Percentiles rank a stretch among this genome's conserved stretches.
Evolutionary conservation across 495 filamentous ascomycete genomes (phyloP).

Genomic region (Podospora fimiseda): DNA sequence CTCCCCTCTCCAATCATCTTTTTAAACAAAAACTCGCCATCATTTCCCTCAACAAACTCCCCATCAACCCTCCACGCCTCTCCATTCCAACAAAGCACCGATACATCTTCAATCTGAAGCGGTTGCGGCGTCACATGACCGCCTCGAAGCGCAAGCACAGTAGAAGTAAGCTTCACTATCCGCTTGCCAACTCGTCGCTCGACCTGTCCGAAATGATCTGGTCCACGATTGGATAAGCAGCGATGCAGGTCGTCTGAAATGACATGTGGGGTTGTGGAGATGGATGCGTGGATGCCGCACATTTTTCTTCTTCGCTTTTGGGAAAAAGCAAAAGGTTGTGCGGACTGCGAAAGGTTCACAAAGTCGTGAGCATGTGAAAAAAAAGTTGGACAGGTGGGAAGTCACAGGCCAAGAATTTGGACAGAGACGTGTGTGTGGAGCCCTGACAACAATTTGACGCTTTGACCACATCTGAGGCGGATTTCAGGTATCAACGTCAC

Average conservation of each 20-base stretch:
- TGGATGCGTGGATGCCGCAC: conserved; percentile 43
- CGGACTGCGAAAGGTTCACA: too few relatives aligned
- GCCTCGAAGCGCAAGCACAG: conserved; percentile 80
- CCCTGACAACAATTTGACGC: too few relatives aligned
- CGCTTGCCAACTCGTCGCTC: conserved; percentile 21
- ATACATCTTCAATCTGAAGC: conserved; percentile 53
- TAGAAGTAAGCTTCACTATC: conserved; percentile 63
- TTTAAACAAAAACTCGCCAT: conserved; percentile 64
- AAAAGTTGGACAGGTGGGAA: too few relatives aligned
- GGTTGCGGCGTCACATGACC: conserved; percentile 67
- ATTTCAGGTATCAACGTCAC: too few relatives aligned
- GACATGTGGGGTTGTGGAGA: conserved; percentile 21
- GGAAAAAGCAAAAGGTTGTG: neutral
- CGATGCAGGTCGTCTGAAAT: conserved; percentile 26
- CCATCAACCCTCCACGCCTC: conserved; percentile 79
- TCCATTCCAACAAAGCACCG: conserved; percentile 95
- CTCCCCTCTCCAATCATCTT: conserved; percentile 26
- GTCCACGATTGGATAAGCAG: conserved; percentile 41
- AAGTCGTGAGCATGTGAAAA: too few relatives aligned
- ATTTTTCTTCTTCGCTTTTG: conserved; percentile 21
- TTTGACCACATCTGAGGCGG: too few relatives aligned
- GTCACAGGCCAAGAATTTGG: too few relatives aligned
- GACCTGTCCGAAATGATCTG: conserved; percentile 44
- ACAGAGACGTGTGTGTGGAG: too few relatives aligned
- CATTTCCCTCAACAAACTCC: conserved; percentile 58